A percentile compares a stretch with the other conserved stretches of the same genome.
These are phyloP conservation scores for Daldinia caldariorum DNA, from an alignment of 495 filamentous ascomycete species.

Conservation along the genomic window DNA sequence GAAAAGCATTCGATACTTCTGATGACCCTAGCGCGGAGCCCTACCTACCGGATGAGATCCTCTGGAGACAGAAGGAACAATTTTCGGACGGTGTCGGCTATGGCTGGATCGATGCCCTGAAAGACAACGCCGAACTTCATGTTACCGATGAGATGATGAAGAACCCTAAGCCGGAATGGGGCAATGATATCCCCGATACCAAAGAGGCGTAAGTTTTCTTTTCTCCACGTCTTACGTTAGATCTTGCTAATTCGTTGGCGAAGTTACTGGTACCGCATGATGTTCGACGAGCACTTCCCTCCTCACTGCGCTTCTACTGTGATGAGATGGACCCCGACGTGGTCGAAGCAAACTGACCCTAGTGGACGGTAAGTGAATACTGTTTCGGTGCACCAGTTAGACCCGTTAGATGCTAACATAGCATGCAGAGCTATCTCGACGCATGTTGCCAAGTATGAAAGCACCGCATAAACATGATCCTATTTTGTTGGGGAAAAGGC, in stretches of 20 bases:
- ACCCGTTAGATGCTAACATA: constrained; percentile 23
- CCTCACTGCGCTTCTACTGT: constrained; percentile 89
- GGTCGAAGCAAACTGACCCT: constrained; percentile 95
- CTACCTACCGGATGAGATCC: constrained; percentile 93
- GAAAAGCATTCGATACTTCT: constrained; percentile 94
- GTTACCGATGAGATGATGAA: constrained; percentile 97
- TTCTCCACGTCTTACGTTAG: not conserved
- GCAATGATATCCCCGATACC: constrained; percentile 84
- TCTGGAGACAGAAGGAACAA: constrained; percentile 99
- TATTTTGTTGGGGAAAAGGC: constrained; percentile 14
- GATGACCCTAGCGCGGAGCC: constrained; percentile 80
- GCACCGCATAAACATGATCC: constrained; percentile 18
- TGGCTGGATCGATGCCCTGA: constrained; percentile 97
- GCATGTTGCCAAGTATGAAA: constrained; percentile 32
- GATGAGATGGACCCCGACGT: constrained; percentile 96
- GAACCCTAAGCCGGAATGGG: constrained; percentile 96
- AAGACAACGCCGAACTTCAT: constrained; percentile 87
- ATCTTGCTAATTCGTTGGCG: constrained; percentile 30
- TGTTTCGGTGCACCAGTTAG: not conserved
- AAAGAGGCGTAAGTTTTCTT: constrained; percentile 84
- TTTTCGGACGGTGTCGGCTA: constrained; percentile 98
- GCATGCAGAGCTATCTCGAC: constrained; percentile 36
- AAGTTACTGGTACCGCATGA: constrained; percentile 93
- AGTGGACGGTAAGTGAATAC: constrained; percentile 78
- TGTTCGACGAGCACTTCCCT: constrained; percentile 99